Percentiles rank a stretch among this genome's conserved stretches.
These are phyloP conservation scores for Lenzites betulinus DNA, from an alignment of 768 basidiomycete species.

Conservation along the genomic window DNA sequence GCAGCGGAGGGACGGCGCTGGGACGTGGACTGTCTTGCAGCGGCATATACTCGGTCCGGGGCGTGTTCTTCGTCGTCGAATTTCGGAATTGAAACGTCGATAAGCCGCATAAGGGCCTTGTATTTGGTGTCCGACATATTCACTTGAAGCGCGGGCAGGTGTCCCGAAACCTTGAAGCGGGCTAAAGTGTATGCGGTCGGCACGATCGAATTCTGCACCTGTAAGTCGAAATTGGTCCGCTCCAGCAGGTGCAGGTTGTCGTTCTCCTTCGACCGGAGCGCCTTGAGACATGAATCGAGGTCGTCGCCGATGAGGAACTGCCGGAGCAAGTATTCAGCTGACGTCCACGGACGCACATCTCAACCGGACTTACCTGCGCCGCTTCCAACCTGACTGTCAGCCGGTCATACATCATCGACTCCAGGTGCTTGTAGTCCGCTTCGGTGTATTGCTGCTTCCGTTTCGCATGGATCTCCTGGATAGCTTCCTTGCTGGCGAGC, in stretches of 20 bases:
- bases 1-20: slow-evolving; percentile 30
- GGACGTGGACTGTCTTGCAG: slow-evolving; percentile 2
- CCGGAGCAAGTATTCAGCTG: slow-evolving; percentile 10
- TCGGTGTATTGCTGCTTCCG: slow-evolving; percentile 83
- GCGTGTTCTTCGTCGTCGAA: slow-evolving; percentile 48
- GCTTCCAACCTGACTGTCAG: slow-evolving; percentile 79
- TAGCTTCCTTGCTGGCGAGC: slow-evolving; percentile 79
- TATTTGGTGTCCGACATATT: slow-evolving; percentile 93
- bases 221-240: slow-evolving; percentile 85
- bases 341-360: not conserved
- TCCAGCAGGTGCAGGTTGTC: slow-evolving; percentile 86
- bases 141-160: slow-evolving; percentile 82
- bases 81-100: slow-evolving; percentile 88
- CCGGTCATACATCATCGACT: slow-evolving; percentile 95
- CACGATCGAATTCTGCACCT: slow-evolving; percentile 91
- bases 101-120: slow-evolving; percentile 86
- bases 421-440: slow-evolving; percentile 82
- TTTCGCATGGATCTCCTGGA: slow-evolving; percentile 79
- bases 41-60: slow-evolving; percentile 15
- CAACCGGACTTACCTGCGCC: slow-evolving; percentile 70
- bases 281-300: slow-evolving; percentile 78
- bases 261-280: slow-evolving; percentile 58
- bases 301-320: slow-evolving; percentile 91
- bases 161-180: slow-evolving; percentile 88
- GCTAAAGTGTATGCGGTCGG: slow-evolving; percentile 79